Evolutionary conservation across 108 stramenopile species (phyloP), one percentile per base, ranked within the genome.

Genomic region (Mediolabrus comicus): DNA sequence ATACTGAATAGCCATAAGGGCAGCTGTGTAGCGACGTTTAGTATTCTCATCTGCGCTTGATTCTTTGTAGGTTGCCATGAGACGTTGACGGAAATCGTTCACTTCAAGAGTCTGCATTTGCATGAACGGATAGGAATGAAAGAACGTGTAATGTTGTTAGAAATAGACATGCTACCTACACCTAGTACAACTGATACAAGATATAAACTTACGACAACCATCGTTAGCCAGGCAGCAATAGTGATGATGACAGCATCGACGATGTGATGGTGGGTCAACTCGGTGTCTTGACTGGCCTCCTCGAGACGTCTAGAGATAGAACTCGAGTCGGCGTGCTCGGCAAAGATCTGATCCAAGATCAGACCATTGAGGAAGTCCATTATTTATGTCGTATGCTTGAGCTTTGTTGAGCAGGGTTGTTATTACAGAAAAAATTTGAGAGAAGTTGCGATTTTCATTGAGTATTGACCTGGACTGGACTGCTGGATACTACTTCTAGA

Each of bases 91-190:
- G 59, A 72, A 72, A 33, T 72, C 71, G 24, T 72, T 72, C 17
- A 72, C 26, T 64, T 72, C 71, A 22, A 72, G 71, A 3, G 71
- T 72, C 62, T 49, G 46, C n/a, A n/a, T n/a, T 67, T 39, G 35
- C 35, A 34, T 28, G 25, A 13, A 17, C 2, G 13, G 13, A n/a
- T 13, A 17, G 17, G 13, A 65, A 51, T n/a, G 10, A 28, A 30
- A 16, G 13, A 0, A 46, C 4, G 9, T 8, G 59, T 16, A 11
- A 17, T 8, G 27, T 7, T 6, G 35, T 19, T n/a, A 62, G 36
- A 38, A 39, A 52, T 10, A 32, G 2, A 43, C 51, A 51, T 49
- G 46, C 22, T 22, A 49, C 16, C n/a, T 4, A 17, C n/a, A 13
- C 4, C 19, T 16, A 5, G 6, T 22, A 17, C n/a, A n/a, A 9